A percentile compares a stretch with the other conserved stretches of the same genome.
These are phyloP conservation scores for Yamadazyma ubonensis DNA, from an alignment of 805 yeast species.

Conservation along the genomic window DNA sequence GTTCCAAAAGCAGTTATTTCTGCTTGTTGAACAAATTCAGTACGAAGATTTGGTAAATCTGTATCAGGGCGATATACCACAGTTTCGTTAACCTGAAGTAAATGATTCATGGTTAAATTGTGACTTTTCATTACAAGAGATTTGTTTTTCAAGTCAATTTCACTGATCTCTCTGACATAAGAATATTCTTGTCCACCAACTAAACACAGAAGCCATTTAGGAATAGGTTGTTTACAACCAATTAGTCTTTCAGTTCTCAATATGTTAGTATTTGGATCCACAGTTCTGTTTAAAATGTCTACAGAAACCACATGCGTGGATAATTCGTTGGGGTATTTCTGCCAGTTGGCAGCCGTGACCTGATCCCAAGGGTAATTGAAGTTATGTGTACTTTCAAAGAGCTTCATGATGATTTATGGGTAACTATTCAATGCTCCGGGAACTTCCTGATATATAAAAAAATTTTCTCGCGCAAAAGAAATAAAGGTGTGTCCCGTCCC, in stretches of 20 bases:
- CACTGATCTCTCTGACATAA: conserved; percentile 85
- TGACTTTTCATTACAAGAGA: conserved; percentile 79
- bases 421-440: not conserved
- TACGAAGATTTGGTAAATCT: conserved; percentile 45
- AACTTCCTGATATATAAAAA: conserved; percentile 5
- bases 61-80: conserved; percentile 78
- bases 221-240: conserved; percentile 84
- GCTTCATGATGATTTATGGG: conserved; percentile 55
- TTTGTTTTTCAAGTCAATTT: conserved; percentile 65
- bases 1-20: conserved; percentile 84
- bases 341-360: conserved; percentile 96
- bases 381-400: conserved; percentile 66
- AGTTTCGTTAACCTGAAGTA: conserved; percentile 80
- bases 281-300: conserved; percentile 76
- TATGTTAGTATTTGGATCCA: conserved; percentile 48
- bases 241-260: conserved; percentile 83
- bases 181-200: conserved; percentile 74
- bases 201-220: conserved; percentile 70
- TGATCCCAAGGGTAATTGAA: conserved; percentile 91
- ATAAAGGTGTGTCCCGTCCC: not conserved
- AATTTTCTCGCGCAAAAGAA: conserved; percentile 5
- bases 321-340: conserved; percentile 91
- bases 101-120: conserved; percentile 75
- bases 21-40: conserved; percentile 78
- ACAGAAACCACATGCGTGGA: conserved; percentile 93